These are phyloP conservation scores for Ceratocystiopsis sp. DNA, from an alignment of 2,329 filamentous ascomycete genomes.

Conservation along the genomic window DNA sequence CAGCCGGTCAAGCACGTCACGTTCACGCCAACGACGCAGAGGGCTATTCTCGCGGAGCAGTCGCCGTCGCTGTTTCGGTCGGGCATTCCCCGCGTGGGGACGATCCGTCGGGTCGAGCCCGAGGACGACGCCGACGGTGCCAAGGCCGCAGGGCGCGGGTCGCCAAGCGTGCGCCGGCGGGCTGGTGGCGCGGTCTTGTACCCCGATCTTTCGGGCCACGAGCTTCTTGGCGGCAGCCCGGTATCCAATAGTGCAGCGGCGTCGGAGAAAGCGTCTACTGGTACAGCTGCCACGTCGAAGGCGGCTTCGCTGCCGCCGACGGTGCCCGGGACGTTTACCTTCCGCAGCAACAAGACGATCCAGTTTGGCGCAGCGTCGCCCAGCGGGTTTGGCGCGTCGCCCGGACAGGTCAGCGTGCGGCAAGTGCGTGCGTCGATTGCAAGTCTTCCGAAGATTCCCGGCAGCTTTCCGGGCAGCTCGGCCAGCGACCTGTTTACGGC, in stretches of 20 bases:
- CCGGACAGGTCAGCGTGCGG: conserved; percentile 44
- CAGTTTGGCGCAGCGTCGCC: conserved; percentile 31
- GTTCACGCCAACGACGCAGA: conserved; percentile 57
- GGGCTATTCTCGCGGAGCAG: conserved; percentile 24
- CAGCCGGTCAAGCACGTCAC: conserved; percentile 57
- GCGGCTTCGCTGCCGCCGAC: conserved; percentile 14
- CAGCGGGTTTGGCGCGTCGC: conserved; percentile 36
- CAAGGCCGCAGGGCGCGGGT: conserved; percentile 1
- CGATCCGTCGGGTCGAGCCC: conserved; percentile 6
- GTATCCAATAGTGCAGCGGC: too few relatives aligned
- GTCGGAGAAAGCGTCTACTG: conserved; percentile 1
- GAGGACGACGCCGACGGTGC: conserved; percentile 12
- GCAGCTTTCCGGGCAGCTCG: conserved; percentile 39
- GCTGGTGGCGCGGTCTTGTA: conserved; percentile 26
- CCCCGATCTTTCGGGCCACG: conserved; percentile 30
- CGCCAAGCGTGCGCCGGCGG: conserved; percentile 5
- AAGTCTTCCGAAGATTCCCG: conserved; percentile 13
- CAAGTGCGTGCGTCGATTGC: conserved; percentile 37
- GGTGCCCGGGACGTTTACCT: conserved; percentile 42
- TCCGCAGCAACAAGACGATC: conserved; percentile 50
- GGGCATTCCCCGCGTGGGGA: conserved; percentile 24
- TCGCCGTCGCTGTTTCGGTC: conserved; percentile 41
- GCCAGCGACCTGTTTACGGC: conserved; percentile 1
- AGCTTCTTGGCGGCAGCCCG: conserved; percentile 2
- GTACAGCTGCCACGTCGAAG: conserved; percentile 11